Percentiles rank a stretch among this genome's conserved stretches.
Conservation (phyloP, 2,329 filamentous ascomycete species). For the Pseudocercospora eumusae region DNA sequence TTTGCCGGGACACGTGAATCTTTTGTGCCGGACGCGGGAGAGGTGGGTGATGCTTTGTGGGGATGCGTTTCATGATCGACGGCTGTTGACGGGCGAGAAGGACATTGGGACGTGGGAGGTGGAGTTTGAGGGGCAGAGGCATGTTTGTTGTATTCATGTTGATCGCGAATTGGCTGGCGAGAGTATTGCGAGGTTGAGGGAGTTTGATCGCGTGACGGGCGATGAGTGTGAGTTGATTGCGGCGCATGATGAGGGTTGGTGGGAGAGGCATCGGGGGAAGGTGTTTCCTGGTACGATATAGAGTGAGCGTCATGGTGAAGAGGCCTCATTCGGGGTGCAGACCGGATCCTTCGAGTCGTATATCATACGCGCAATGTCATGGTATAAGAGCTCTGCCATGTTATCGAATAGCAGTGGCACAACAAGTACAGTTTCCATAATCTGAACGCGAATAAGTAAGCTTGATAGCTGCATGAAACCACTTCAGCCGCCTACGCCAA, state of each 20-base stretch:
- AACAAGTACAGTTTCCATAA: too few relatives aligned
- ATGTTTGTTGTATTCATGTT: constrained; percentile 50
- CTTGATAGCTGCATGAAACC: not conserved
- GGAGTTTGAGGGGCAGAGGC: constrained; percentile 33
- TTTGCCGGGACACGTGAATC: constrained; percentile 54
- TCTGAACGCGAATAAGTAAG: not conserved
- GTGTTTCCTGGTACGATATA: constrained; percentile 36
- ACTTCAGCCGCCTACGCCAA: too few relatives aligned
- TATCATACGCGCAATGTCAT: not conserved
- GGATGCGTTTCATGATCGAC: constrained; percentile 56
- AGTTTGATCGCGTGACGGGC: constrained; percentile 37
- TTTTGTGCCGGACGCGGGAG: constrained; percentile 46
- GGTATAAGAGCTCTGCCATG: not conserved
- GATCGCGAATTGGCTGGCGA: constrained; percentile 49
- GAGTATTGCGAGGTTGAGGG: constrained; percentile 47
- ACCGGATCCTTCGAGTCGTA: not conserved
- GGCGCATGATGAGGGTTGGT: constrained; percentile 55
- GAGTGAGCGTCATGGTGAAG: not conserved
- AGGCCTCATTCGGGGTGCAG: not conserved
- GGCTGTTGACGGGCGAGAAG: constrained; percentile 55
- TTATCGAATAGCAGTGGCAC: too few relatives aligned
- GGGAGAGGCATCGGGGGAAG: constrained; percentile 35
- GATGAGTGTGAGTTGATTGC: constrained; percentile 54
- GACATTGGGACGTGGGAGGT: constrained; percentile 55
- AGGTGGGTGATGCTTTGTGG: constrained; percentile 55